Conservation (phyloP, 2,329 filamentous ascomycete species). For the Ophiostoma piceae region DNA sequence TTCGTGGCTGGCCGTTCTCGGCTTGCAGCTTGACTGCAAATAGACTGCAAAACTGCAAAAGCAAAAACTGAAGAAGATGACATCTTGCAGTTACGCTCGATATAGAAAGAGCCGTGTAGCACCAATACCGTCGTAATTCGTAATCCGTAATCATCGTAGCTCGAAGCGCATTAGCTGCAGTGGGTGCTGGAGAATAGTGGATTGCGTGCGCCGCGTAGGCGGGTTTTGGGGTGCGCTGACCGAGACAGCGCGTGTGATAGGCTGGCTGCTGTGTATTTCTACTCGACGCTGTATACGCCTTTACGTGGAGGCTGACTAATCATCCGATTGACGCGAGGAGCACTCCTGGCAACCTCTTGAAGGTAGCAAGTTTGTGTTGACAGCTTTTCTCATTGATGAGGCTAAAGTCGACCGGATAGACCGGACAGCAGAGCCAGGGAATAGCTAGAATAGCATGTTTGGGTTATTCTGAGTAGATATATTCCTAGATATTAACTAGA, state of each 20-base stretch:
- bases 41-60: too few species aligned
- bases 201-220: background rate
- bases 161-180: background rate
- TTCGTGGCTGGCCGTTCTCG: background rate
- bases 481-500: too few species aligned
- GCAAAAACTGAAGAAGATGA: background rate
- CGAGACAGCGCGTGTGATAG: background rate
- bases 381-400: too few species aligned
- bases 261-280: background rate
- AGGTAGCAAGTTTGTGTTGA: too few species aligned
- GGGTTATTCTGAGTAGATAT: too few species aligned
- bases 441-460: too few species aligned
- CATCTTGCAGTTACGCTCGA: background rate
- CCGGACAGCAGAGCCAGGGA: too few species aligned
- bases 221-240: background rate
- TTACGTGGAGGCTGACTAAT: too few species aligned
- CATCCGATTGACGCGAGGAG: too few species aligned
- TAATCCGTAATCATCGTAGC: background rate
- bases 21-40: background rate
- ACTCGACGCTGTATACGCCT: too few species aligned
- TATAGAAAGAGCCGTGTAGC: background rate
- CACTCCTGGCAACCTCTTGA: too few species aligned
- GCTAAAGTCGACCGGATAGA: too few species aligned
- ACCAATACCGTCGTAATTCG: background rate
- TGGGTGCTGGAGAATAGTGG: background rate